Evolutionary conservation across 345 rosid species (phyloP), one percentile per base, ranked within the genome.

Genomic region (Lumnitzera racemosa): DNA sequence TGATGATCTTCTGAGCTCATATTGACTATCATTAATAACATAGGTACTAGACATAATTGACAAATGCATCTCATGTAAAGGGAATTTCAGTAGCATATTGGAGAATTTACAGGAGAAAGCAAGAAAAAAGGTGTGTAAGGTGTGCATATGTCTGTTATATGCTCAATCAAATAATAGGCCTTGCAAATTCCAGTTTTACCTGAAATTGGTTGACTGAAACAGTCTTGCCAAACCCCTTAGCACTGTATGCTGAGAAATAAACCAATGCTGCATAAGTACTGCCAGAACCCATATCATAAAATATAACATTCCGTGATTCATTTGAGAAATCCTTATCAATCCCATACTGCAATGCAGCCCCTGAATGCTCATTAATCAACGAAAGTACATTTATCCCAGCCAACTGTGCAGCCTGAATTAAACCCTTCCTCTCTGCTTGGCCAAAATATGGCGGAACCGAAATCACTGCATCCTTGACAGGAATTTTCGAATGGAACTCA

Each of bases 281-380:
- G 61, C 88, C 81, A 2, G 99, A 77, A 47, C 99, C 99, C 99
- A 95, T 95, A 63, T 95, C 99, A 69, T 88, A 95, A 54, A 95
- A 95, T 27, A 95, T 59, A 49, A 90, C 99, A 77, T 95, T 80
- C 62, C 96, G 80, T 8, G 99, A 86, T 36, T 67, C 92, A 59
- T 95, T 95, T 2, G 89, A 72, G 53, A 95, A 95, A 74, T 95
- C 91, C 76, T 95, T 95, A 68, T 88, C 97, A 65, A 95, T 95
- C 67, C 97, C 97, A 67, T 95, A 95, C 79, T 95, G 99, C 76
- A 95, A 86, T 13, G 99, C 99, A 0, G 96, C 99, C 51, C 97
- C 97, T 0, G 97, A 83, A 67, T 86, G 96, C 77, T 95, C 99
- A 66, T 90, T 83, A 36, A 76, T 72, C 72, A 95, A 62, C 0